Base-by-base conservation (phyloP, 768 basidiomycete genomes). In the Dioszegia crocea region DNA sequence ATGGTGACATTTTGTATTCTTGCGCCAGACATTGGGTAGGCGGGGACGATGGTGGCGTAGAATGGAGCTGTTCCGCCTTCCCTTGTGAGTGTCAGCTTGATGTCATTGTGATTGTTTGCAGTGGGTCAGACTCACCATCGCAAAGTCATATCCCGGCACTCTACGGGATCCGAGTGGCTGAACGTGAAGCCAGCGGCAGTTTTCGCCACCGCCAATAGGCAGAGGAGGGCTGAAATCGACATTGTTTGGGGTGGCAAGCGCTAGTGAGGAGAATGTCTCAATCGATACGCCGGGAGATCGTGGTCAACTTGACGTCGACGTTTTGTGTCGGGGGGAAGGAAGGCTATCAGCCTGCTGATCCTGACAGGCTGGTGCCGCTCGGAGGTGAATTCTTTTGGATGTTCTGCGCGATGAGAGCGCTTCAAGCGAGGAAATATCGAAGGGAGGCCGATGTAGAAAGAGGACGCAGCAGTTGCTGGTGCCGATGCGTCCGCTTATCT, bases 111-210 rank as follows among this genome's bases (percentile, higher is more conserved):
- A n/a, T 5, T 8, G 45, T 44, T 52, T 1, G 8, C 4, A 21
- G 14, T 12, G 19, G 45, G 45, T n/a, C n/a, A n/a, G 30, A 48
- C 68, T 58, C 38, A 69, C 70, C 70, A 75, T 41, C 61, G 54
- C 11, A 75, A 50, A 2, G 65, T 70, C 30, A 70, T 56, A 17
- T 67, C 30, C 10, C 56, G 63, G 57, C 73, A 75, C 63, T 75
- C 71, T 33, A 51, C 65, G 2, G 73, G 73, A 4, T 69, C 73
- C n/a, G 63, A 62, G 14, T 66, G 67, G 50, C 62, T 66, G 61
- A 69, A 75, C 17, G 64, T 62, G 59, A 75, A 73, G 19, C 55
- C 64, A 2, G 30, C 43, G n/a, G 23, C 54, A 1, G 38, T n/a
- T 38, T n/a, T 11, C 2, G 36, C 51, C 38, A 41, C 24, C 39